phyloP scores from a whole-genome alignment of 139 green algal species.

The Yamagishiella unicocca region DNA sequence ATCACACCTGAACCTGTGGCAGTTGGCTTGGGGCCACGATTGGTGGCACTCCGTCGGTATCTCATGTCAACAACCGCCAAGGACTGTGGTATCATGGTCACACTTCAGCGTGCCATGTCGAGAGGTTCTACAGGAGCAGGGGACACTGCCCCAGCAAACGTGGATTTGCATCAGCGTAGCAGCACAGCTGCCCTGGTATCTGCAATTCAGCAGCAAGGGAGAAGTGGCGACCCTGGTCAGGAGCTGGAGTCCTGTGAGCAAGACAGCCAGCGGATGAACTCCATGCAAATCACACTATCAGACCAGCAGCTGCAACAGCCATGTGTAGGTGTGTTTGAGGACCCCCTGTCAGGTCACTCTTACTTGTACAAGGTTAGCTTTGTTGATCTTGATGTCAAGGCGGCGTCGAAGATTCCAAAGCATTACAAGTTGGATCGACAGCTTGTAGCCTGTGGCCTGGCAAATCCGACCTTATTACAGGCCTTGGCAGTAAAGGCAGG shows the following conservation, averaged over 20 bases:
- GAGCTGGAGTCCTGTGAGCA: too few relatives aligned
- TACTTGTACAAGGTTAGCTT: conserved; percentile 62
- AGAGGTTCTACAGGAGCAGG: too few relatives aligned
- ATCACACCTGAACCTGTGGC: too few relatives aligned
- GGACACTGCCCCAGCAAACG: too few relatives aligned
- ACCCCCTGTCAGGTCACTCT: neutral
- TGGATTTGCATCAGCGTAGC: too few relatives aligned
- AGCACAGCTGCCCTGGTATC: too few relatives aligned
- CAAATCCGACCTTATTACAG: conserved; percentile 36
- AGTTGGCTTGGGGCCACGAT: too few relatives aligned
- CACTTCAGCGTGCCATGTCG: conserved; percentile 59
- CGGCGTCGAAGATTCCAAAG: conserved; percentile 66
- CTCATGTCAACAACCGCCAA: conserved; percentile 83
- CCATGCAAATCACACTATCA: too few relatives aligned
- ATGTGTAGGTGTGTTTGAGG: neutral
- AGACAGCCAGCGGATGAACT: too few relatives aligned
- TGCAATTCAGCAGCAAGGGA: too few relatives aligned
- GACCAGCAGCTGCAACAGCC: neutral
- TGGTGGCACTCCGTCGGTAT: conserved; percentile 75
- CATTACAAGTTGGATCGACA: conserved; percentile 73
- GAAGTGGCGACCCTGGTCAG: too few relatives aligned
- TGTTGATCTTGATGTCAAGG: conserved; percentile 87
- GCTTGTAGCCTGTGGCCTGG: conserved; percentile 54
- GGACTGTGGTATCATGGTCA: conserved; percentile 90
- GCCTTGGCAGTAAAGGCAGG: neutral